Evolutionary conservation across 2,329 filamentous ascomycete genomes (phyloP).

Genomic region (Truncatella angustata): DNA sequence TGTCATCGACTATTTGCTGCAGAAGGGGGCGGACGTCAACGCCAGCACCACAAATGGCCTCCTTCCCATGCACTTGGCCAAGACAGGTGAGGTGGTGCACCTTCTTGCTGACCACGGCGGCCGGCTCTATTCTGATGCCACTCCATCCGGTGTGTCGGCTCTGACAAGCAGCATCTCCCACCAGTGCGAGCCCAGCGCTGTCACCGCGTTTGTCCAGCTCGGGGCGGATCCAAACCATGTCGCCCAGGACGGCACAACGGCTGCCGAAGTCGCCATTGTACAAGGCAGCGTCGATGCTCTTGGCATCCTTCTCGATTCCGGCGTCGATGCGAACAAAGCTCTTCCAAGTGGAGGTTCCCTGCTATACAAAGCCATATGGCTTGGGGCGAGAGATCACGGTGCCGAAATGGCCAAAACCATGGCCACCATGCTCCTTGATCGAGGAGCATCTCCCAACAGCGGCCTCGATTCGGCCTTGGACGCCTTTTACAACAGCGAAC

Average conservation of each 20-base stretch:
- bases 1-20: constrained; percentile 5
- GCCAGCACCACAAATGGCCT: constrained; percentile 2
- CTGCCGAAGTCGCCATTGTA: constrained; percentile 2
- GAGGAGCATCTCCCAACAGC: constrained; percentile 5
- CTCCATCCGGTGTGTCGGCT: background rate
- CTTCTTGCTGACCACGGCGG: constrained; percentile 1
- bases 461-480: background rate
- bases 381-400: constrained; percentile 1
- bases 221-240: constrained; percentile 5
- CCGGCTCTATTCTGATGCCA: background rate
- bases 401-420: background rate
- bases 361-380: constrained; percentile 3
- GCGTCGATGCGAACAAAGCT: background rate
- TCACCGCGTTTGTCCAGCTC: background rate
- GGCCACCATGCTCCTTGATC: constrained; percentile 1
- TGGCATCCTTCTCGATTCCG: background rate
- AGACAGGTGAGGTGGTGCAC: constrained; percentile 1
- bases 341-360: background rate
- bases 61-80: constrained; percentile 6
- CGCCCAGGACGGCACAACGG: constrained; percentile 2
- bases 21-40: constrained; percentile 18
- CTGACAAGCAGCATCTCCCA: constrained; percentile 3
- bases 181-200: constrained; percentile 1
- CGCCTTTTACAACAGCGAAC: background rate
- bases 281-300: background rate